Conservation (phyloP, 2,329 filamentous ascomycete genomes). For the Clonostachys rhizophaga region DNA sequence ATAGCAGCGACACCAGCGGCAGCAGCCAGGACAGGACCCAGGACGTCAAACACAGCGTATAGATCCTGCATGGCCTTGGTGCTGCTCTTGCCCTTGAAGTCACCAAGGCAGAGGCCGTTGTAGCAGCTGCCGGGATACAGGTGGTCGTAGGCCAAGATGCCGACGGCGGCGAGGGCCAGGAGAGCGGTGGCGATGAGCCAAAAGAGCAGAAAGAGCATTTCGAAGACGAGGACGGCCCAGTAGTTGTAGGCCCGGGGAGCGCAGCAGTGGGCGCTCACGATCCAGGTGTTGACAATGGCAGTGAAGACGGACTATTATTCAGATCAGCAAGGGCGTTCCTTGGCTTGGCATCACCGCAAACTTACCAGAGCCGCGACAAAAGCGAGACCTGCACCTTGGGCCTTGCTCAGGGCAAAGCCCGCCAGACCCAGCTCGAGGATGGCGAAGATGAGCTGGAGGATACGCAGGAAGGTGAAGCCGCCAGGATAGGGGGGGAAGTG, state of each 20-base stretch:
- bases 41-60: too few species aligned
- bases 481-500: constrained; percentile 40
- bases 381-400: constrained; percentile 7
- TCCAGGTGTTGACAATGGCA: constrained; percentile 35
- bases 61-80: too few species aligned
- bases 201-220: constrained; percentile 45
- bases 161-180: constrained; percentile 23
- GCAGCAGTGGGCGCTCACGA: constrained; percentile 34
- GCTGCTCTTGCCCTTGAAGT: too few species aligned
- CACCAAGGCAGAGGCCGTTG: background rate
- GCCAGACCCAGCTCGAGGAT: constrained; percentile 40
- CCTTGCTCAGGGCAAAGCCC: constrained; percentile 23
- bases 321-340: too few species aligned
- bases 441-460: constrained; percentile 38
- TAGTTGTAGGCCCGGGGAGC: constrained; percentile 42
- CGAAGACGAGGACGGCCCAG: constrained; percentile 45
- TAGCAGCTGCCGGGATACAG: constrained; percentile 12
- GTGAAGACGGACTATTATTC: too few species aligned
- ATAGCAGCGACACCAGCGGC: constrained; percentile 33
- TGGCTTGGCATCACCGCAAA: too few species aligned
- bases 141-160: constrained; percentile 7
- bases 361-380: constrained; percentile 12
- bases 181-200: constrained; percentile 43
- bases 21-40: constrained; percentile 14
- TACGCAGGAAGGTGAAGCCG: constrained; percentile 35